These are phyloP conservation scores for Hypoxylon sp. DNA, from an alignment of 2,329 filamentous ascomycete species.

Conservation along the genomic window DNA sequence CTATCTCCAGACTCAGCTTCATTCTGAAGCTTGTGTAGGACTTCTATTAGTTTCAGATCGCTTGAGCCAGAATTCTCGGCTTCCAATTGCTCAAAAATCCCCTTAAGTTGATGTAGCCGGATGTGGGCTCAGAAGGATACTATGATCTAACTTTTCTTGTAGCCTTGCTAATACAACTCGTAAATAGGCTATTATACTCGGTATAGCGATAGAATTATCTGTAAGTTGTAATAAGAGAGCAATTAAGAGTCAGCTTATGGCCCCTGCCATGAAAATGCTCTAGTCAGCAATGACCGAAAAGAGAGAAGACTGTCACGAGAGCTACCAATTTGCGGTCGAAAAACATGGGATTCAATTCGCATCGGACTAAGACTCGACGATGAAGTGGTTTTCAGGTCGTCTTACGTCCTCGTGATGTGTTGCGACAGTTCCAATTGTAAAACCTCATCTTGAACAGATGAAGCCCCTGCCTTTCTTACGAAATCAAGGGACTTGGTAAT, in stretches of 20 bases:
- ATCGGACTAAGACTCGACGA: not conserved
- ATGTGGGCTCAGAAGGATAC: not conserved
- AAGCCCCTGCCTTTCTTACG: not conserved
- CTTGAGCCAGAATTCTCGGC: not conserved
- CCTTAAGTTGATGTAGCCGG: not conserved
- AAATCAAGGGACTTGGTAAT: not conserved
- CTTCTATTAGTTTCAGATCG: not conserved
- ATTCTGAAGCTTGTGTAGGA: not conserved
- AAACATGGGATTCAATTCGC: not conserved
- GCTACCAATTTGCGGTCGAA: not conserved
- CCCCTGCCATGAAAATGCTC: not conserved
- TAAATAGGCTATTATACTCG: not conserved
- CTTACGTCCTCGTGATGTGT: not conserved
- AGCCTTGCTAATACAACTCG: not conserved
- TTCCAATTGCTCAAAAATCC: not conserved
- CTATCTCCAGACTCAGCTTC: not conserved
- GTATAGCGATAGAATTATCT: not conserved
- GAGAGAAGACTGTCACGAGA: not conserved
- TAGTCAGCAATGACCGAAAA: not conserved
- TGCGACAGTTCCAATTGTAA: not conserved
- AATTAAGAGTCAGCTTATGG: not conserved
- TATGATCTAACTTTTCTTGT: not conserved
- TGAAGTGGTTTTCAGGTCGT: not conserved
- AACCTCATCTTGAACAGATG: not conserved
- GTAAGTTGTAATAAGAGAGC: not conserved